These are phyloP conservation scores for Irpex sp. DNA, from an alignment of 1,284 basidiomycete genomes.

Conservation along the genomic window DNA sequence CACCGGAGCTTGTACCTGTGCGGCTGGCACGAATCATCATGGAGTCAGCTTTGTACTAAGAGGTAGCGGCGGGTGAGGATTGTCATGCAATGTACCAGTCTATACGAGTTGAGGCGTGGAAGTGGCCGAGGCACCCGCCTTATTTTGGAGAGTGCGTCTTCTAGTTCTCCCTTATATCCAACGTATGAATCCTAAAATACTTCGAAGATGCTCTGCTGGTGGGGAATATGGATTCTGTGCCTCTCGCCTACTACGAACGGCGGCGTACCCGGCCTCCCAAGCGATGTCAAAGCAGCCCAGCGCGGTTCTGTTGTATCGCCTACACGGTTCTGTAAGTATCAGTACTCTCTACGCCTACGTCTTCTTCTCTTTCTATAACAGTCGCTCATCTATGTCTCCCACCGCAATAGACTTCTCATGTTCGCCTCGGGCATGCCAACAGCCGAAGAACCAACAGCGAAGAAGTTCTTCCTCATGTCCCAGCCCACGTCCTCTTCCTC, in stretches of 20 bases:
- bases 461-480: conserved; percentile 61
- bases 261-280: conserved; percentile 24
- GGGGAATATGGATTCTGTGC: conserved; percentile 66
- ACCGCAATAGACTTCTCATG: conserved; percentile 47
- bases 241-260: conserved; percentile 55
- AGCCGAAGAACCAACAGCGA: conserved; percentile 69
- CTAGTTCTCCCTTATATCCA: too few species aligned
- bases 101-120: conserved; percentile 47
- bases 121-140: conserved; percentile 67
- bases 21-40: too few species aligned
- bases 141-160: conserved; percentile 69
- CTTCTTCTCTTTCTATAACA: too few species aligned
- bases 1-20: too few species aligned
- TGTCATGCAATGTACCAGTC: conserved; percentile 24
- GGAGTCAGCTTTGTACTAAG: too few species aligned
- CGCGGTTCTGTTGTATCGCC: conserved; percentile 61
- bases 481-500: conserved; percentile 23
- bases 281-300: conserved; percentile 47
- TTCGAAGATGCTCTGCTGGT: conserved; percentile 66
- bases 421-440: conserved; percentile 72
- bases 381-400: not conserved
- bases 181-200: too few species aligned
- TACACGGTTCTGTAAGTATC: conserved; percentile 51
- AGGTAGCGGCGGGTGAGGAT: too few species aligned
- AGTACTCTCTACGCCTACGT: not conserved